Evolutionary conservation across 2,329 filamentous ascomycete genomes (phyloP).

Genomic region (Cadophora luteo-olivacea): DNA sequence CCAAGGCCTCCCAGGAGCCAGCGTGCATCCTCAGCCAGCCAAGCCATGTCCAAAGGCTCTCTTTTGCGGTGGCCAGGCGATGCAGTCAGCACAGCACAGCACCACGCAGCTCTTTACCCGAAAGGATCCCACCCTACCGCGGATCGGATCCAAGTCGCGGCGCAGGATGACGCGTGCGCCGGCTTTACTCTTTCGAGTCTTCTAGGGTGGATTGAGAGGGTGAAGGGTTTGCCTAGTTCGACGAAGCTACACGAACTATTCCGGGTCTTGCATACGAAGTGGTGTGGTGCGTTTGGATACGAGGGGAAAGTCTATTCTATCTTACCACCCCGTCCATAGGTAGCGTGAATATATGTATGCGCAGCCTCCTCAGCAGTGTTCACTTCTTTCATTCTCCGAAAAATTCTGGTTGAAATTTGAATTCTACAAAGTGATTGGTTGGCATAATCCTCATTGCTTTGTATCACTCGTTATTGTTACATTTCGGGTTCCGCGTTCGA

Average conservation of each 20-base stretch:
- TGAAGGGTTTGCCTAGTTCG: conserved; percentile 8
- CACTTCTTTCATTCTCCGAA: too few relatives aligned
- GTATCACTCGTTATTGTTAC: neutral
- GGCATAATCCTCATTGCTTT: neutral
- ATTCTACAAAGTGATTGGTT: too few relatives aligned
- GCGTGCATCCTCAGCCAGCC: neutral
- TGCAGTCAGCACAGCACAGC: neutral
- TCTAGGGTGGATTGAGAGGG: neutral
- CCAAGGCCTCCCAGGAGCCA: too few relatives aligned
- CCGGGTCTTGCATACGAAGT: neutral
- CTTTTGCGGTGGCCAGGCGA: neutral
- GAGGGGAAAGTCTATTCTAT: neutral
- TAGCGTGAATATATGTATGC: neutral
- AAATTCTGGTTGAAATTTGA: too few relatives aligned
- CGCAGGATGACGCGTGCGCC: conserved; percentile 9
- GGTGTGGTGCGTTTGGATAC: neutral
- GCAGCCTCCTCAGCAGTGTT: too few relatives aligned
- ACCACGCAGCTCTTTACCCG: neutral
- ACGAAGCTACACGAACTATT: neutral
- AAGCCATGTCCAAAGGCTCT: too few relatives aligned
- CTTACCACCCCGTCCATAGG: too few relatives aligned
- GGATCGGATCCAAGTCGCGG: neutral
- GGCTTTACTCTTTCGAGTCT: too few relatives aligned
- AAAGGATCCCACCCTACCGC: too few relatives aligned
- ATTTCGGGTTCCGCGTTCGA: conserved; percentile 1